These are phyloP conservation scores for Metschnikowia hibisci DNA, from an alignment of 805 yeast species.

Conservation along the genomic window DNA sequence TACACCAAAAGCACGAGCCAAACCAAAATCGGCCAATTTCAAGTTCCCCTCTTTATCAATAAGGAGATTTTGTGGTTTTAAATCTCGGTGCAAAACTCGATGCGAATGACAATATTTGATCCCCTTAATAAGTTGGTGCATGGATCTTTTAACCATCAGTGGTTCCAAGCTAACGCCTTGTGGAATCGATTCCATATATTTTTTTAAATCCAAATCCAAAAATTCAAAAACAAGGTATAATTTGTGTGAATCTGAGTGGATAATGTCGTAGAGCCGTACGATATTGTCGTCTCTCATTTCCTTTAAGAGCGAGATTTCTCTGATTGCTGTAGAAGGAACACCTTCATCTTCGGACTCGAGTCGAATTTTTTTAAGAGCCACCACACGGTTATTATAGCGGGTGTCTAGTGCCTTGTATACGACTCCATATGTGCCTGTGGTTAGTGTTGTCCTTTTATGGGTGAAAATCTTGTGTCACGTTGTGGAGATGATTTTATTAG, in stretches of 20 bases:
- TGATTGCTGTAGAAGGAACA: conserved; percentile 95
- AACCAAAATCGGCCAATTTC: conserved; percentile 68
- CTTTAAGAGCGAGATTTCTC: conserved; percentile 91
- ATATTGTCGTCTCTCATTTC: conserved; percentile 93
- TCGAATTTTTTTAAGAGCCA: conserved; percentile 92
- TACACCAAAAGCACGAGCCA: conserved; percentile 96
- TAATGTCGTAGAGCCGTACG: conserved; percentile 86
- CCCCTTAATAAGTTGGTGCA: conserved; percentile 89
- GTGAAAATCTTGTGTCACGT: not conserved
- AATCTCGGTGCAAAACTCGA: conserved; percentile 89
- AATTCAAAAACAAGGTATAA: conserved; percentile 90
- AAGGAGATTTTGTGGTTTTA: conserved; percentile 92
- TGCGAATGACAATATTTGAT: conserved; percentile 92
- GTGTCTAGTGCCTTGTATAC: conserved; percentile 94
- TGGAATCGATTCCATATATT: conserved; percentile 94
- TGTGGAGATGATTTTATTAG: no score
- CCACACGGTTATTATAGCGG: conserved; percentile 86
- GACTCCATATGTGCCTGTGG: conserved; percentile 85
- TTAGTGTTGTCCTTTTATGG: conserved; percentile 7
- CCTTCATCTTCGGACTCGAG: conserved; percentile 97
- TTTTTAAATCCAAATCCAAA: conserved; percentile 89
- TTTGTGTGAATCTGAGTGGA: conserved; percentile 91
- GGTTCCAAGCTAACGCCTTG: conserved; percentile 87
- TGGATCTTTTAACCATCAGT: conserved; percentile 86
- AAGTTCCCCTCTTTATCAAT: conserved; percentile 94